Percentiles rank a stretch among this genome's conserved stretches.
phyloP scores from a whole-genome alignment of 192 early-diverging fungal genomes.

The Gigaspora rosea region DNA sequence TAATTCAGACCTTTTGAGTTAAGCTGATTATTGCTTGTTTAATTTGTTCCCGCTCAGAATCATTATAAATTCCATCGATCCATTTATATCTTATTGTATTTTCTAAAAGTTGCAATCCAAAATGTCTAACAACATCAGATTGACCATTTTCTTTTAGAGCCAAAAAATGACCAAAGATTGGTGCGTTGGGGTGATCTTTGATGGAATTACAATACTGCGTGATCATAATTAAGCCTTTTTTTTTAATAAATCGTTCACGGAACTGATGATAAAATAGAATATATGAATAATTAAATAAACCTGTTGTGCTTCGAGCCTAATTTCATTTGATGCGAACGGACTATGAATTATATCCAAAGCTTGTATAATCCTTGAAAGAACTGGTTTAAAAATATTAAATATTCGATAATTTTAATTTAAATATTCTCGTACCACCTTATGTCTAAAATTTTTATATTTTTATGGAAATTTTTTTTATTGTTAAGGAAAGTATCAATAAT shows the following conservation, averaged over 20 bases:
- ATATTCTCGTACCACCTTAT: no score
- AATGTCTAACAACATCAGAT: conserved; percentile 55
- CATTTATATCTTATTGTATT: conserved; percentile 56
- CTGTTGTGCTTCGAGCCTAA: conserved; percentile 47
- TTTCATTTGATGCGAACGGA: conserved; percentile 40
- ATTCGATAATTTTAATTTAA: no score
- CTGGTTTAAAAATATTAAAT: no score
- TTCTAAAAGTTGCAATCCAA: conserved; percentile 63
- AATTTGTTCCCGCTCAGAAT: conserved; percentile 40
- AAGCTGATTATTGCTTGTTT: conserved; percentile 44
- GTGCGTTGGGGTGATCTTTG: conserved; percentile 46
- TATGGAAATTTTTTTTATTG: no score
- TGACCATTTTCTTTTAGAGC: conserved; percentile 53
- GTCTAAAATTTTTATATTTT: no score
- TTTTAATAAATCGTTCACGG: not conserved
- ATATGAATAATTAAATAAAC: conserved; percentile 24
- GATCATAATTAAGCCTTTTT: not conserved
- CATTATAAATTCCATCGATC: conserved; percentile 47
- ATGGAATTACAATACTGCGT: conserved; percentile 51
- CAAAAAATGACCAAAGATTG: conserved; percentile 57
- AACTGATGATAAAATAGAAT: not conserved
- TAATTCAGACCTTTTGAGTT: not conserved
- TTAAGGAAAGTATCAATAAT: no score
- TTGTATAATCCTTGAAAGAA: conserved; percentile 34
- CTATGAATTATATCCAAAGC: conserved; percentile 54